Percentiles rank a stretch among this genome's conserved stretches.
phyloP scores from a whole-genome alignment of 345 rosid genomes.

The Rhodomyrtus tomentosa region DNA sequence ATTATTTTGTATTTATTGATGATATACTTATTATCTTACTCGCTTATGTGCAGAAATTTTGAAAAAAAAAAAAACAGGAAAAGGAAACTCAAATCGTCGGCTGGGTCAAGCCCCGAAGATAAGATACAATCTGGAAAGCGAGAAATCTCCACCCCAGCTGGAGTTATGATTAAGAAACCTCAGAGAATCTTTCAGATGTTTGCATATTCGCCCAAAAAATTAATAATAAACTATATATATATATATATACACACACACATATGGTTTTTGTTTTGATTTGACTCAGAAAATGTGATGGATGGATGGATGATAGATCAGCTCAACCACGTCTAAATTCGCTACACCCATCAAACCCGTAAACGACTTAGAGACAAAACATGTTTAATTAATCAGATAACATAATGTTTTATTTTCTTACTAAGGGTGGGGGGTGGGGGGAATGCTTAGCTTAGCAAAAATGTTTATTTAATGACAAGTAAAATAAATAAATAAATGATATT shows the following conservation, averaged over 20 bases:
- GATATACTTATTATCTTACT: neutral
- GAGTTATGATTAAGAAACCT: slow-evolving; percentile 16
- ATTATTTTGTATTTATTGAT: neutral
- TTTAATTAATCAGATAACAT: neutral
- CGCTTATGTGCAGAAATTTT: no score
- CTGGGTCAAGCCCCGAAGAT: neutral
- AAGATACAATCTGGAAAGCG: neutral
- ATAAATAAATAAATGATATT: neutral
- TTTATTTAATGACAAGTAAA: neutral
- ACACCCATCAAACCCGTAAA: slow-evolving; percentile 28
- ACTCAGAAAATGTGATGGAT: neutral
- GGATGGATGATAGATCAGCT: slow-evolving; percentile 35
- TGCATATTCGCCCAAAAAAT: neutral
- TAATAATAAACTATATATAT: no score
- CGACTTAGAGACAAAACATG: neutral
- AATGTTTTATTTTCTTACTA: neutral
- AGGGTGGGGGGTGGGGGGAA: neutral
- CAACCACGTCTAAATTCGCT: slow-evolving; percentile 39
- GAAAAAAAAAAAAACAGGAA: neutral
- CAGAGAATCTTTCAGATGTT: slow-evolving; percentile 25
- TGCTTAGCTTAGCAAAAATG: neutral
- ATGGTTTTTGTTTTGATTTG: neutral
- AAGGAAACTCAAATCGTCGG: neutral
- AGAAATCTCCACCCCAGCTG: neutral
- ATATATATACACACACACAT: no score